These are phyloP conservation scores for Neocucurbitaria cava DNA, from an alignment of 2,329 filamentous ascomycete genomes.

Conservation along the genomic window DNA sequence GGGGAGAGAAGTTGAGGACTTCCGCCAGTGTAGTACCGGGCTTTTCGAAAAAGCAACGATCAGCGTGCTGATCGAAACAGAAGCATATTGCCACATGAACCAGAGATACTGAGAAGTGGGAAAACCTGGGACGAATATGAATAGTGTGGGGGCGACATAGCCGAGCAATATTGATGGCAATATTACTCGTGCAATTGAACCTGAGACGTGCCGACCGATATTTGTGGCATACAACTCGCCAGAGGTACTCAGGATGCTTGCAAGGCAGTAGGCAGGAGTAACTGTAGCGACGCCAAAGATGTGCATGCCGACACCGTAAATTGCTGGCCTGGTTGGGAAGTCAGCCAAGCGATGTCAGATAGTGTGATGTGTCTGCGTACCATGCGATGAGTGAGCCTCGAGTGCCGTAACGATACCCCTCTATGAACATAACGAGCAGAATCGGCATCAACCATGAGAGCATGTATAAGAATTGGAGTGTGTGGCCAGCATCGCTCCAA, in stretches of 20 bases:
- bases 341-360: neutral
- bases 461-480: slow-evolving; percentile 8
- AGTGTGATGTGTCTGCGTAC: neutral
- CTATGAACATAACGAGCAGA: slow-evolving; percentile 8
- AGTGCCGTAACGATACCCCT: slow-evolving; percentile 5
- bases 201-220: slow-evolving; percentile 12
- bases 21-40: neutral
- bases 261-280: slow-evolving; percentile 32
- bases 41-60: neutral
- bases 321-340: neutral
- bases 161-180: slow-evolving; percentile 30
- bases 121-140: slow-evolving; percentile 27
- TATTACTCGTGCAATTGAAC: slow-evolving; percentile 25
- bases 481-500: slow-evolving; percentile 3
- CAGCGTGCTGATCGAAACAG: neutral
- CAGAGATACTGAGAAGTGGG: neutral
- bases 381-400: slow-evolving; percentile 2
- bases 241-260: slow-evolving; percentile 19
- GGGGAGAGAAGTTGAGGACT: neutral
- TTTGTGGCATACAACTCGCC: slow-evolving; percentile 6
- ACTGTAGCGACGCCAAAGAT: slow-evolving; percentile 13
- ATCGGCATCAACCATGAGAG: slow-evolving; percentile 2
- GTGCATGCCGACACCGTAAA: slow-evolving; percentile 2
- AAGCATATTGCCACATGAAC: neutral
- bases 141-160: slow-evolving; percentile 29